These are phyloP conservation scores for Gracilaria gracilis DNA, from an alignment of 23 red algal species.

Conservation along the genomic window DNA sequence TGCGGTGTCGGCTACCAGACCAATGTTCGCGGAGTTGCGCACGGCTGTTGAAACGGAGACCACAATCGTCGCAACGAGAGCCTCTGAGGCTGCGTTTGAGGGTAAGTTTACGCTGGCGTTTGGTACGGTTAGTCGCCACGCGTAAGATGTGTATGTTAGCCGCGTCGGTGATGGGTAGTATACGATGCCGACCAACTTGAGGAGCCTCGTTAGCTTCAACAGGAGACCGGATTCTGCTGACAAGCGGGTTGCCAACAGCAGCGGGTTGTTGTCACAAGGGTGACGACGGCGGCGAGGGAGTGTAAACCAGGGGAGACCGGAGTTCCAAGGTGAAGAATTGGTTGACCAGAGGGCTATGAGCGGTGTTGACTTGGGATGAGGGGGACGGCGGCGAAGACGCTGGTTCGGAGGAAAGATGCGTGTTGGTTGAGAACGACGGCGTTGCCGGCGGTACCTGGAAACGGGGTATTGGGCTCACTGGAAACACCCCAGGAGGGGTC, in stretches of 20 bases:
- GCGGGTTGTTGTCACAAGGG: not conserved
- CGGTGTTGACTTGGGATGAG: not conserved
- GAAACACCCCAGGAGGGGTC: not conserved
- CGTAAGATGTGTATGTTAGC: not conserved
- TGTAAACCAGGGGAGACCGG: not conserved
- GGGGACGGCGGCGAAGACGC: not conserved
- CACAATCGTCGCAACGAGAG: not conserved
- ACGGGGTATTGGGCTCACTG: not conserved
- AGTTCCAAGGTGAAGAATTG: not conserved
- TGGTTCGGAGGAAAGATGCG: not conserved
- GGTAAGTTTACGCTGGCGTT: not conserved
- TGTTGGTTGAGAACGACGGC: not conserved
- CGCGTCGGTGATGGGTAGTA: not conserved
- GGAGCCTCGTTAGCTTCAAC: not conserved
- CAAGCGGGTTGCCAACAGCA: not conserved
- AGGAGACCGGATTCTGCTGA: not conserved
- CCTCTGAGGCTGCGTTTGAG: not conserved
- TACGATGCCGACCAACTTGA: not conserved
- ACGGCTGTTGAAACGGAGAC: not conserved
- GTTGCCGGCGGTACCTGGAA: conserved; percentile 2
- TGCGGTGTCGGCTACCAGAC: not conserved
- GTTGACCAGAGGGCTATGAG: not conserved
- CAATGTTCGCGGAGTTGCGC: not conserved
- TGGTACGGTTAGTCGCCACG: not conserved
- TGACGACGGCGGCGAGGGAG: not conserved